phyloP scores from a whole-genome alignment of 2,329 filamentous ascomycete species.

The Bipolaris sorokiniana region DNA sequence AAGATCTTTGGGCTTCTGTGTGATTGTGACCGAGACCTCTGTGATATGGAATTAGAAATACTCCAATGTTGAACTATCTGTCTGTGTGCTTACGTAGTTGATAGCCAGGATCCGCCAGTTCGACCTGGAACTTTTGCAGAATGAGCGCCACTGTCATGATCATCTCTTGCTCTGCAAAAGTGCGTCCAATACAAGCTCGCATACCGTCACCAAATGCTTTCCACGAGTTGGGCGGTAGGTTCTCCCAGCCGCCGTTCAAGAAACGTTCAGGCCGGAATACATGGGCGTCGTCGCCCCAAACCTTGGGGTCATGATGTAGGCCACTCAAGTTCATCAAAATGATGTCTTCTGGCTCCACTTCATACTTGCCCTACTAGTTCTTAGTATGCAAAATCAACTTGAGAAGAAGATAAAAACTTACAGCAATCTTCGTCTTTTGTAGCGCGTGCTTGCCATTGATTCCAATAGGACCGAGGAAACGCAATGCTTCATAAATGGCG shows the following conservation, averaged over 20 bases:
- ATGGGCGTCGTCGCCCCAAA: constrained; percentile 13
- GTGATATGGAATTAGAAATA: background rate
- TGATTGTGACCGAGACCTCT: constrained; percentile 12
- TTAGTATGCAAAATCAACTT: background rate
- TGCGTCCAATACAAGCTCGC: constrained; percentile 73
- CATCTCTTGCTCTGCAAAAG: constrained; percentile 76
- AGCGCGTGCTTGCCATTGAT: constrained; percentile 8
- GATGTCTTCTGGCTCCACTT: constrained; percentile 8
- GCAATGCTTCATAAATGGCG: constrained; percentile 11
- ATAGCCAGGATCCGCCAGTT: constrained; percentile 66
- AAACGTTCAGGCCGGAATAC: constrained; percentile 15
- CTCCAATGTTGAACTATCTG: background rate
- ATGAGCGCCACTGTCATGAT: constrained; percentile 46
- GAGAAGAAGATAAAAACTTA: background rate
- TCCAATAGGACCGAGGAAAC: constrained; percentile 12
- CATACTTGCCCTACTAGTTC: constrained; percentile 3
- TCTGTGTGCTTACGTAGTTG: constrained; percentile 45
- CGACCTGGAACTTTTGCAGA: constrained; percentile 74
- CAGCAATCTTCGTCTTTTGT: constrained; percentile 10
- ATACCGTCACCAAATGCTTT: constrained; percentile 74
- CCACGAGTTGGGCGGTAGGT: constrained; percentile 11
- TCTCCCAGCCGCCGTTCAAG: constrained; percentile 13
- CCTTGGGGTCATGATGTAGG: constrained; percentile 11
- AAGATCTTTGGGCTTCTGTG: constrained; percentile 12
- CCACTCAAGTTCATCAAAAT: constrained; percentile 12